Conservation (phyloP, 805 yeast genomes). For the Metschnikowia cubensis region DNA sequence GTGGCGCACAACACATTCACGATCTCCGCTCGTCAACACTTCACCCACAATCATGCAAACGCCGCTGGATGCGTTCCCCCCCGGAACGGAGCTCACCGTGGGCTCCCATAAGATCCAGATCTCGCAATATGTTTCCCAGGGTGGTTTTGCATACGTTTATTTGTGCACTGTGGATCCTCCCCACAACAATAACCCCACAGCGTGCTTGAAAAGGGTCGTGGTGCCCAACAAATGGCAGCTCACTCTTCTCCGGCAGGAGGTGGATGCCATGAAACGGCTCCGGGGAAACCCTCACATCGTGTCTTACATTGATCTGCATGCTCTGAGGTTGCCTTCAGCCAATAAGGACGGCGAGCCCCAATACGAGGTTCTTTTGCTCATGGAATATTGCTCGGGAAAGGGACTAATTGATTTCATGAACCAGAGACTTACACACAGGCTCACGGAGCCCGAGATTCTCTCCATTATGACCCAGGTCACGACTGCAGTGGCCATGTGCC, state of each 20-base stretch:
- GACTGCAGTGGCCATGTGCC: slow-evolving; percentile 76
- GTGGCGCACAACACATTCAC: slow-evolving; percentile 1
- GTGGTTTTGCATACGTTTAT: slow-evolving; percentile 96
- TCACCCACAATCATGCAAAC: slow-evolving; percentile 31
- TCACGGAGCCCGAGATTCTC: slow-evolving; percentile 65
- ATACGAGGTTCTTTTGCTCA: slow-evolving; percentile 72
- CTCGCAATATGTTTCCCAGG: slow-evolving; percentile 72
- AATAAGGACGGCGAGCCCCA: slow-evolving; percentile 33
- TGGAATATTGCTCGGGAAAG: slow-evolving; percentile 75
- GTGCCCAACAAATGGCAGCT: slow-evolving; percentile 88
- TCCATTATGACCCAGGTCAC: slow-evolving; percentile 66
- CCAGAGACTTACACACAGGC: slow-evolving; percentile 58
- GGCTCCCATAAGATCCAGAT: slow-evolving; percentile 77
- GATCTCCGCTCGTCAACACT: slow-evolving; percentile 1
- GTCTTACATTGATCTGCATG: slow-evolving; percentile 92
- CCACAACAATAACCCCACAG: slow-evolving; percentile 49
- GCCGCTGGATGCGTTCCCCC: slow-evolving; percentile 59
- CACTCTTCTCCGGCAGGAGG: slow-evolving; percentile 85
- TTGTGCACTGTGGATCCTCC: slow-evolving; percentile 67
- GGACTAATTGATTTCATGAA: slow-evolving; percentile 82
- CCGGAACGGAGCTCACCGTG: slow-evolving; percentile 77
- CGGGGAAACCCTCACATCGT: slow-evolving; percentile 78
- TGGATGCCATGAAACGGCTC: slow-evolving; percentile 92
- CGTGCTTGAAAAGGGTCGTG: slow-evolving; percentile 90
- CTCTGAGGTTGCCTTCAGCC: slow-evolving; percentile 54